Conservation (phyloP, 805 yeast species). For the Starmerella apicola region DNA sequence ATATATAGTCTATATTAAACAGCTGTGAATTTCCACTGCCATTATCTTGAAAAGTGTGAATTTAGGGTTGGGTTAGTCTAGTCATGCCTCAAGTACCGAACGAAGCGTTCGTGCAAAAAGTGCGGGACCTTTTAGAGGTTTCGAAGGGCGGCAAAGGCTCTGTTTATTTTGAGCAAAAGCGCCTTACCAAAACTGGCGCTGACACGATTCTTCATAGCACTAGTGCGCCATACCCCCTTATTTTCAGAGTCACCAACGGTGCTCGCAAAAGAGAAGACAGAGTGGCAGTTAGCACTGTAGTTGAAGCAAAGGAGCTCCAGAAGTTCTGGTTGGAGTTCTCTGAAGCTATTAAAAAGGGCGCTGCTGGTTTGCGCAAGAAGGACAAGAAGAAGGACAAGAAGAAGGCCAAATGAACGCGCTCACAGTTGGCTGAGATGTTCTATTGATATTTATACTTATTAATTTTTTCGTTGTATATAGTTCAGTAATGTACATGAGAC, state of each 20-base stretch:
- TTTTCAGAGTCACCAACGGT: conserved; percentile 59
- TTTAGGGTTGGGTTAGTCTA: not conserved
- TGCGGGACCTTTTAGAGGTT: conserved; percentile 22
- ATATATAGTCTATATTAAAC: no score
- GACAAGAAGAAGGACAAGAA: conserved; percentile 53
- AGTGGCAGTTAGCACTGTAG: conserved; percentile 60
- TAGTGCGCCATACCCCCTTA: conserved; percentile 39
- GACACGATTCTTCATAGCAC: conserved; percentile 15
- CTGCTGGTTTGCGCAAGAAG: conserved; percentile 67
- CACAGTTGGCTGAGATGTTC: no score
- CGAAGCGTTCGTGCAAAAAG: conserved; percentile 24
- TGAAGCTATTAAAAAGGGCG: conserved; percentile 54
- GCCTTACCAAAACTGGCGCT: conserved; percentile 22
- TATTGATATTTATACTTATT: no score
- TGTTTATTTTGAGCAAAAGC: conserved; percentile 28
- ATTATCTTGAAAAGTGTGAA: not conserved
- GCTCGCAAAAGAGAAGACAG: conserved; percentile 38
- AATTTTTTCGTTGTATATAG: no score
- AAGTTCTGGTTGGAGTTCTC: conserved; percentile 69
- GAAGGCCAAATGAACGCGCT: not conserved
- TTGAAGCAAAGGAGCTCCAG: conserved; percentile 47
- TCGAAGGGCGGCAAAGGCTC: conserved; percentile 25
- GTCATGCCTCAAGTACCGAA: conserved; percentile 17
- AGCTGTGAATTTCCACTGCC: no score
- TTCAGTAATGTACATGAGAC: no score